Evolutionary conservation across 345 rosid species (phyloP).

Genomic region (Moringa oleifera): DNA sequence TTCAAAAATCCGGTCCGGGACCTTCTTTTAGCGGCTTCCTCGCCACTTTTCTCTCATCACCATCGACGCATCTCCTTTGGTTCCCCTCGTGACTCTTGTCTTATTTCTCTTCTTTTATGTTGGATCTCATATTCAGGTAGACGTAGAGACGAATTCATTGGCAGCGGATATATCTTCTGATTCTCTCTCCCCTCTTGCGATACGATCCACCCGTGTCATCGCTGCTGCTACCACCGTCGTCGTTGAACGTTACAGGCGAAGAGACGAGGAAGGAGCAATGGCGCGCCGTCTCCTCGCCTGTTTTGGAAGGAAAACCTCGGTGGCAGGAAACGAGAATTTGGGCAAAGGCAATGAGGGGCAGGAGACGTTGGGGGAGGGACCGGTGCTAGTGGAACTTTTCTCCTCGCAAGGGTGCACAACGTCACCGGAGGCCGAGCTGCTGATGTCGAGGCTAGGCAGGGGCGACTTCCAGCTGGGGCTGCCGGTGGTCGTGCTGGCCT

Average conservation of each 20-base stretch:
- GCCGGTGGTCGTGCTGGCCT: conserved; percentile 60
- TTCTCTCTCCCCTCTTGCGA: conserved; percentile 12
- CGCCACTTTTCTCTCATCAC: conserved; percentile 47
- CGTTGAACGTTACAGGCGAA: conserved; percentile 12
- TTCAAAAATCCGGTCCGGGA: background rate
- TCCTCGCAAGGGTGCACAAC: conserved; percentile 85
- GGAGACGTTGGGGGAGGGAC: conserved; percentile 44
- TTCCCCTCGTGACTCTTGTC: background rate
- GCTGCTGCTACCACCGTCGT: background rate
- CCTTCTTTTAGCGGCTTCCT: conserved; percentile 7
- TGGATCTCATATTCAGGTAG: background rate
- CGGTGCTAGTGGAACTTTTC: conserved; percentile 76
- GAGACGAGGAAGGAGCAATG: conserved; percentile 27
- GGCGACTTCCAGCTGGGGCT: conserved; percentile 67
- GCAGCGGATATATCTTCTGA: background rate
- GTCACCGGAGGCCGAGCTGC: conserved; percentile 76
- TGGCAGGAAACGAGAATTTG: conserved; percentile 9
- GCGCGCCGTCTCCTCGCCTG: conserved; percentile 75
- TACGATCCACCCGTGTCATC: conserved; percentile 2
- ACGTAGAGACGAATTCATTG: no score
- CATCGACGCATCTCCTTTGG: conserved; percentile 16
- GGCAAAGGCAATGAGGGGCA: conserved; percentile 22
- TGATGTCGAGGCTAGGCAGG: conserved; percentile 79
- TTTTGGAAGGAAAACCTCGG: conserved; percentile 32
- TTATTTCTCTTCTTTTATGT: background rate